A percentile compares a stretch with the other conserved stretches of the same genome.
phyloP scores from a whole-genome alignment of 495 filamentous ascomycete genomes.

The Cetradonia linearis region DNA sequence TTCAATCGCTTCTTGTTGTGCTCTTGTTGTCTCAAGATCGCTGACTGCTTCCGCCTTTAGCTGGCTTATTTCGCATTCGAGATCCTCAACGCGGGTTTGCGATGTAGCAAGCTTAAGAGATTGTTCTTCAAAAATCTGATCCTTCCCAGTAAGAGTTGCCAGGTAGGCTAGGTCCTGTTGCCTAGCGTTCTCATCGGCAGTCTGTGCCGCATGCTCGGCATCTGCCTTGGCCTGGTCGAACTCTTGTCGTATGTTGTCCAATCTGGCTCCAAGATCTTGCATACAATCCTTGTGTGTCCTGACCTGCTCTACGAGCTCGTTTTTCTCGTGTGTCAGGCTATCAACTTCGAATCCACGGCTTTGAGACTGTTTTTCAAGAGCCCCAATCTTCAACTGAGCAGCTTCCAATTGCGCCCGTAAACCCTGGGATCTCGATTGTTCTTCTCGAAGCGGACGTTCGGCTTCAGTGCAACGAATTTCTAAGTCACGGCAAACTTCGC shows the following conservation, averaged over 20 bases:
- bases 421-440: constrained; percentile 37
- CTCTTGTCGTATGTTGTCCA: constrained; percentile 22
- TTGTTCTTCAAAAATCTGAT: constrained; percentile 34
- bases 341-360: constrained; percentile 23
- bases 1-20: not conserved
- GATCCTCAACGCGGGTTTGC: not conserved
- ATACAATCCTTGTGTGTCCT: constrained; percentile 23
- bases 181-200: constrained; percentile 27
- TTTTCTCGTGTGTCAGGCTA: constrained; percentile 28
- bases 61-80: constrained; percentile 3
- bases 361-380: constrained; percentile 27
- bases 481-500: constrained; percentile 44
- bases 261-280: constrained; percentile 28
- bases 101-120: constrained; percentile 9
- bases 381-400: constrained; percentile 27
- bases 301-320: constrained; percentile 28
- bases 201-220: constrained; percentile 10
- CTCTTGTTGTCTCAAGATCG: not conserved
- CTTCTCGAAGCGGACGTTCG: constrained; percentile 39
- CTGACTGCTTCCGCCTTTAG: not conserved
- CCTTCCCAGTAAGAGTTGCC: constrained; percentile 38
- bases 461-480: constrained; percentile 43
- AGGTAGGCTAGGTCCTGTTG: constrained; percentile 36
- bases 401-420: constrained; percentile 25
- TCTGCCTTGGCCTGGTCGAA: constrained; percentile 13